Conservation (phyloP, 176 grass and related monocot species). For the Triticum timopheevii region DNA sequence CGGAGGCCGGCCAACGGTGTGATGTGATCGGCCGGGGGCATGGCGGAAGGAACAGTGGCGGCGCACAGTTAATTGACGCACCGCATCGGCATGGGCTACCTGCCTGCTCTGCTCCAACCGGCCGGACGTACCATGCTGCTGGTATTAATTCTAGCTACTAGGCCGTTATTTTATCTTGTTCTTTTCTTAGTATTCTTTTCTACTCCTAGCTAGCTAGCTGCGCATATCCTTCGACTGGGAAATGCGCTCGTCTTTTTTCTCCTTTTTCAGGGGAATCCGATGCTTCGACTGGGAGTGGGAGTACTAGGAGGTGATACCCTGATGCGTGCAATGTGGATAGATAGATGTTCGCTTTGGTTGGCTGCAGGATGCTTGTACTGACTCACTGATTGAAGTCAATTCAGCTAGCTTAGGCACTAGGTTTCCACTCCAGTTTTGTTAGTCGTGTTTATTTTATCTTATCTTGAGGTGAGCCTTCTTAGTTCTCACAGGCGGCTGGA, state of each 20-base stretch:
- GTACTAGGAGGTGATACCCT: background rate
- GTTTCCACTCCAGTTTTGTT: too few relatives aligned
- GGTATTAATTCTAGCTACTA: background rate
- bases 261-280: slow-evolving; percentile 36
- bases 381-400: background rate
- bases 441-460: background rate
- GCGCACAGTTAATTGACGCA: slow-evolving; percentile 20
- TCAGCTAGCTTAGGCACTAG: background rate
- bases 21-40: background rate
- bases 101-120: background rate
- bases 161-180: background rate
- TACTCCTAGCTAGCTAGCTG: background rate
- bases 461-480: too few relatives aligned
- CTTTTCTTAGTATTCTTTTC: slow-evolving; percentile 1
- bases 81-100: slow-evolving; percentile 23
- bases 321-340: slow-evolving; percentile 5
- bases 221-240: background rate
- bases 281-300: background rate
- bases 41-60: background rate
- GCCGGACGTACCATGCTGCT: background rate
- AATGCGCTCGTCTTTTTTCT: background rate
- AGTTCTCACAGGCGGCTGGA: too few relatives aligned
- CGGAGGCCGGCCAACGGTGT: background rate
- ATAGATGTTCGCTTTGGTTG: background rate
- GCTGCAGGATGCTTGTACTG: background rate